A percentile compares a stretch with the other conserved stretches of the same genome.
Conservation (phyloP, 225 moss, liverwort and hornwort genomes). For the Physcomitrium patens region DNA sequence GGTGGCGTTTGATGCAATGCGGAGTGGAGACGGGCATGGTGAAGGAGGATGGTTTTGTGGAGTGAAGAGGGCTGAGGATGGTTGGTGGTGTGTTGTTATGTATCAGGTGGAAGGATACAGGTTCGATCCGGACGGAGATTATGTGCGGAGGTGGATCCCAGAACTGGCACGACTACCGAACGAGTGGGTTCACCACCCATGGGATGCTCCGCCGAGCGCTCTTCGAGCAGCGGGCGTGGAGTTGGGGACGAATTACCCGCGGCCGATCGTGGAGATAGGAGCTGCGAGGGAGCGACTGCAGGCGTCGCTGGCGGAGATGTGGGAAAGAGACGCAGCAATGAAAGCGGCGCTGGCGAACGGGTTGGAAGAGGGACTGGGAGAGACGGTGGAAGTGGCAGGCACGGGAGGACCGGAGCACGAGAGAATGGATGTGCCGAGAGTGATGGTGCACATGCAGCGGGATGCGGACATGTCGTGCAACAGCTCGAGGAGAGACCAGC, state of each 20-base stretch:
- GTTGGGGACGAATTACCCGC: conserved; percentile 88
- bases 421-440: conserved; percentile 90
- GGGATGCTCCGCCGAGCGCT: conserved; percentile 90
- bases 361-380: conserved; percentile 93
- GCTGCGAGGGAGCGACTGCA: conserved; percentile 76
- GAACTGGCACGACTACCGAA: conserved; percentile 91
- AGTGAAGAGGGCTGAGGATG: too few species aligned
- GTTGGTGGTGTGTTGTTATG: not conserved
- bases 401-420: conserved; percentile 68
- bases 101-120: conserved; percentile 92
- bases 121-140: conserved; percentile 95
- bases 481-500: conserved; percentile 84
- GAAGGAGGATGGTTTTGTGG: too few species aligned
- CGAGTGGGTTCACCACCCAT: conserved; percentile 98
- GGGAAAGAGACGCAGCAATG: conserved; percentile 91
- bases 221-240: conserved; percentile 95
- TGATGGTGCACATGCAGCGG: conserved; percentile 72
- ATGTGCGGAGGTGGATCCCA: conserved; percentile 95
- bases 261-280: conserved; percentile 86
- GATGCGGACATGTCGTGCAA: conserved; percentile 54
- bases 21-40: too few species aligned
- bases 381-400: conserved; percentile 78
- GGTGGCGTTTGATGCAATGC: too few species aligned
- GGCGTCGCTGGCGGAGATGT: conserved; percentile 87
- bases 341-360: conserved; percentile 84